Evolutionary conservation across 108 stramenopile genomes (phyloP).

Genomic region (Pseudonitzschia delicatissima): DNA sequence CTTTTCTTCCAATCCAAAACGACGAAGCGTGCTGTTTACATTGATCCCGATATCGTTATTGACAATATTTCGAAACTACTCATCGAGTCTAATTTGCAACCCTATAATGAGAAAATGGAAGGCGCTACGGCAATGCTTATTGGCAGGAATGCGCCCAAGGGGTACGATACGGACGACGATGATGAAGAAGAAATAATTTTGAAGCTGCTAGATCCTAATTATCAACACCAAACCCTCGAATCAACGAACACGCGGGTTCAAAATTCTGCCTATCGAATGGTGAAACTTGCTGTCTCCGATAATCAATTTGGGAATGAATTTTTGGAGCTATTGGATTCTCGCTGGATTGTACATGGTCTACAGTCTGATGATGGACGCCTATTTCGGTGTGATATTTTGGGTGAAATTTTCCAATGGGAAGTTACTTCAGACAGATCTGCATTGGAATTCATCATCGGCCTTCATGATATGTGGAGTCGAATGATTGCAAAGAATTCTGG

Average conservation of each 20-base stretch:
- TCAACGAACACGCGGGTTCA: slow-evolving; percentile 26
- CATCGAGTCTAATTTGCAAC: slow-evolving; percentile 43
- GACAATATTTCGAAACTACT: slow-evolving; percentile 50
- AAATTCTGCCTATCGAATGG: slow-evolving; percentile 57
- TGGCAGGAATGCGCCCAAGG: slow-evolving; percentile 31
- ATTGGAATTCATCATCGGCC: slow-evolving; percentile 64
- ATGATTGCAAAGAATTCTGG: slow-evolving; percentile 40
- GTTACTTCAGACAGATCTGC: slow-evolving; percentile 52
- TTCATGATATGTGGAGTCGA: slow-evolving; percentile 84
- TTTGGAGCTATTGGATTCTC: slow-evolving; percentile 54
- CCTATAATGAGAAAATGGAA: slow-evolving; percentile 31
- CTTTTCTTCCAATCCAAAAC: slow-evolving; percentile 57
- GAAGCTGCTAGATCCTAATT: slow-evolving; percentile 2
- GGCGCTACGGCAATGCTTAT: slow-evolving; percentile 61
- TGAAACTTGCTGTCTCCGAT: slow-evolving; percentile 61
- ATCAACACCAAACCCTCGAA: slow-evolving; percentile 12
- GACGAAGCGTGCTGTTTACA: slow-evolving; percentile 56
- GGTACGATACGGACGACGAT: slow-evolving; percentile 17
- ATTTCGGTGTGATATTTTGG: slow-evolving; percentile 79
- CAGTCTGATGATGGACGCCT: slow-evolving; percentile 59
- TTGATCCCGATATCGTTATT: slow-evolving; percentile 59
- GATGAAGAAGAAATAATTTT: slow-evolving; percentile 12
- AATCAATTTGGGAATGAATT: slow-evolving; percentile 56
- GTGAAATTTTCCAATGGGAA: slow-evolving; percentile 75
- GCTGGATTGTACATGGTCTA: slow-evolving; percentile 69